Conservation (phyloP, 805 yeast species). For the Saccharomyces mikatae region DNA sequence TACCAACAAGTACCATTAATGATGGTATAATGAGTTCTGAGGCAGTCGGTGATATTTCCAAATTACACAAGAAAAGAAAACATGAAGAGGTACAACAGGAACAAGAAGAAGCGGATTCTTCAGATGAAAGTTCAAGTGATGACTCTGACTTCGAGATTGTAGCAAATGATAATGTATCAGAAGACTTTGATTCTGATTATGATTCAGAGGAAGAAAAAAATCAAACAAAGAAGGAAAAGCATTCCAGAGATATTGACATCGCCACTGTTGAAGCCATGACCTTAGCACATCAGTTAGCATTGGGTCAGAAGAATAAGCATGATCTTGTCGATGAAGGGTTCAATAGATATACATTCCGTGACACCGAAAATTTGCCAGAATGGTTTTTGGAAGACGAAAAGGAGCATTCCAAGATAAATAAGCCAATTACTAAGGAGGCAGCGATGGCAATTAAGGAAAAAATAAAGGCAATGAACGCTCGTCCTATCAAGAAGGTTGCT, state of each 20-base stretch:
- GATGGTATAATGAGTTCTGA: slow-evolving; percentile 10
- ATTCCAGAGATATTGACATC: slow-evolving; percentile 62
- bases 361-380: slow-evolving; percentile 82
- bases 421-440: slow-evolving; percentile 95
- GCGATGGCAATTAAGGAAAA: slow-evolving; percentile 70
- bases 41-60: slow-evolving; percentile 15
- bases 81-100: slow-evolving; percentile 13
- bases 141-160: slow-evolving; percentile 41
- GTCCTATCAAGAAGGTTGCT: slow-evolving; percentile 97
- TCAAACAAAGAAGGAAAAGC: slow-evolving; percentile 37
- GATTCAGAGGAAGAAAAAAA: slow-evolving; percentile 48
- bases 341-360: slow-evolving; percentile 87
- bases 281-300: slow-evolving; percentile 87
- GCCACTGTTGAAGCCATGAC: slow-evolving; percentile 98
- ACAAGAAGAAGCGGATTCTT: slow-evolving; percentile 11
- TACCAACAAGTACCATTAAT: slow-evolving; percentile 16
- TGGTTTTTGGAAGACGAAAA: slow-evolving; percentile 95
- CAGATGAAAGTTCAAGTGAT: slow-evolving; percentile 10
- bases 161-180: slow-evolving; percentile 27
- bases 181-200: slow-evolving; percentile 35
- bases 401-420: slow-evolving; percentile 71
- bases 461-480: slow-evolving; percentile 76
- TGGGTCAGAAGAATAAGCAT: slow-evolving; percentile 77
- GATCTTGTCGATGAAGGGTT: slow-evolving; percentile 89
- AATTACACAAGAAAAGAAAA: slow-evolving; percentile 12